Percentiles rank a stretch among this genome's conserved stretches.
phyloP scores from a whole-genome alignment of 129 eudicot genomes.

The Arctium lappa region DNA sequence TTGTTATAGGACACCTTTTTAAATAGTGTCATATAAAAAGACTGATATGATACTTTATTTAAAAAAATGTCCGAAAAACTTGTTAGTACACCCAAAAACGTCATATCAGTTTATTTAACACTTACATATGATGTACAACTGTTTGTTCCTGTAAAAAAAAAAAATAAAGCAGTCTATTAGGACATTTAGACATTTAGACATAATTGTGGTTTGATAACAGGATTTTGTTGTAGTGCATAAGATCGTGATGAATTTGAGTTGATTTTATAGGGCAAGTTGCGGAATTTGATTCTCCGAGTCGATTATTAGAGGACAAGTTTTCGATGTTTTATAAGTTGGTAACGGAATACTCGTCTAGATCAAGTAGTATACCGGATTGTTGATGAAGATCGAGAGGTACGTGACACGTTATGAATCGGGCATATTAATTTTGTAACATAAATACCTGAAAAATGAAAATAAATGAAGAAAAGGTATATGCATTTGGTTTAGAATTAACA shows the following conservation, averaged over 20 bases:
- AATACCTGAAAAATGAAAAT: not conserved
- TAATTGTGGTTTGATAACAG: not conserved
- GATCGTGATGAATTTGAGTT: not conserved
- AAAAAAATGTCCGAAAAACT: not conserved
- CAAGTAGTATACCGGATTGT: constrained; percentile 47
- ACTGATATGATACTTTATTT: not conserved
- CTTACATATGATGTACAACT: not conserved
- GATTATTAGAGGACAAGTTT: constrained; percentile 51
- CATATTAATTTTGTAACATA: not conserved
- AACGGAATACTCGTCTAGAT: constrained; percentile 56
- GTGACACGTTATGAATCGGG: not conserved
- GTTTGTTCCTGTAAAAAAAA: not conserved
- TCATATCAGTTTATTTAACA: not conserved
- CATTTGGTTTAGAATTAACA: not conserved
- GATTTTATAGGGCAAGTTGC: constrained; percentile 60
- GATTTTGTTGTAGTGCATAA: too few species aligned
- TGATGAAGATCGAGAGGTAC: not conserved
- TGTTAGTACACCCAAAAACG: not conserved
- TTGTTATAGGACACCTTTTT: not conserved
- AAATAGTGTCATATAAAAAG: not conserved
- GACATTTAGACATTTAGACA: not conserved
- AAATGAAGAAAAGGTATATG: constrained; percentile 5
- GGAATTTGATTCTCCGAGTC: constrained; percentile 57
- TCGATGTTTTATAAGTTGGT: constrained; percentile 66
- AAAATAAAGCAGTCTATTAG: not conserved